Conservation (phyloP, 805 yeast genomes). For the Yamadazyma sp. region DNA sequence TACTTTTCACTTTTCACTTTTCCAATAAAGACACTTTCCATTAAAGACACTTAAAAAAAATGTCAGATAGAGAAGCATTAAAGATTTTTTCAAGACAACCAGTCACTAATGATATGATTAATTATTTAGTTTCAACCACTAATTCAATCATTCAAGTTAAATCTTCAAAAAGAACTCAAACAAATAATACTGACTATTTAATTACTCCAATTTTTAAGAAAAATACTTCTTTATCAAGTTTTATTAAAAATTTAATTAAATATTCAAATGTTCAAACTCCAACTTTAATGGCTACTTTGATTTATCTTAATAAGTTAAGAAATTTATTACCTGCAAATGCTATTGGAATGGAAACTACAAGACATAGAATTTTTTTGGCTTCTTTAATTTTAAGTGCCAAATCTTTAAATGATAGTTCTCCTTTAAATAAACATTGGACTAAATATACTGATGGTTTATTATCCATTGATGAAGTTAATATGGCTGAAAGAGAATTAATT, state of each 20-base stretch:
- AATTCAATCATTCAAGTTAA: slow-evolving; percentile 52
- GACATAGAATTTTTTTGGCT: slow-evolving; percentile 90
- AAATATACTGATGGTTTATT: slow-evolving; percentile 85
- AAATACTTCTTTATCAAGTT: slow-evolving; percentile 43
- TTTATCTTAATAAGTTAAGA: slow-evolving; percentile 76
- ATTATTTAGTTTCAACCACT: slow-evolving; percentile 56
- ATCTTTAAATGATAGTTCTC: slow-evolving; percentile 88
- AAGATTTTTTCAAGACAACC: slow-evolving; percentile 53
- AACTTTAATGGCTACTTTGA: slow-evolving; percentile 88
- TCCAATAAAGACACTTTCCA: too few relatives aligned
- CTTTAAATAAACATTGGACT: slow-evolving; percentile 96
- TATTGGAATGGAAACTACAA: slow-evolving; percentile 86
- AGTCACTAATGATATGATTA: slow-evolving; percentile 56
- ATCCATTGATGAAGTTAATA: slow-evolving; percentile 73
- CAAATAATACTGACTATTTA: slow-evolving; percentile 30
- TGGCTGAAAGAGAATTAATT: slow-evolving; percentile 86
- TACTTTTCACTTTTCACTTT: too few relatives aligned
- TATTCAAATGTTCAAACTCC: slow-evolving; percentile 93
- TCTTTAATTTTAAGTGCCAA: slow-evolving; percentile 90
- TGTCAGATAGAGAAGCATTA: slow-evolving; percentile 46
- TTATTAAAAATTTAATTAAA: slow-evolving; percentile 69
- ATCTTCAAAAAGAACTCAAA: slow-evolving; percentile 21
- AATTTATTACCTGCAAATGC: slow-evolving; percentile 81
- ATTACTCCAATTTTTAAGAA: slow-evolving; percentile 23
- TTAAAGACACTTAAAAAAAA: too few relatives aligned